These are phyloP conservation scores for Pseudogymnoascus destructans DNA, from an alignment of 2,329 filamentous ascomycete species.

Conservation along the genomic window DNA sequence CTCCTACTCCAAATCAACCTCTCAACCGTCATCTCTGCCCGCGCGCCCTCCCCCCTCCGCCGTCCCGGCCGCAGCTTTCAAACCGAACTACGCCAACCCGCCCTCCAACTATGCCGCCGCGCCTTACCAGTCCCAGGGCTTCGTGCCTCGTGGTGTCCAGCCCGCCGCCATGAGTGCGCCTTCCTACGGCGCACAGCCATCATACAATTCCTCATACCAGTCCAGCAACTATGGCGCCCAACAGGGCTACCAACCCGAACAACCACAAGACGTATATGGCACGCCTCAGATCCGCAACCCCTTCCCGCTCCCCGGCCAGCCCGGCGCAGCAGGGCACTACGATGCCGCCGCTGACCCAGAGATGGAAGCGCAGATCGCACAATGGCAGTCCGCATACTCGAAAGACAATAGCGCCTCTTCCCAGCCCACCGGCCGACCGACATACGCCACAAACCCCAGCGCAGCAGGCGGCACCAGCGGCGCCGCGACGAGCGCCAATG, in stretches of 20 bases:
- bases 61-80: slow-evolving; percentile 16
- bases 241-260: slow-evolving; percentile 33
- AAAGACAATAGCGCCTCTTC: slow-evolving; percentile 38
- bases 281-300: slow-evolving; percentile 67
- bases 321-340: slow-evolving; percentile 26
- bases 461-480: slow-evolving; percentile 32
- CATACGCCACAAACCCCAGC: slow-evolving; percentile 23
- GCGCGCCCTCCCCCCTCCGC: slow-evolving; percentile 57
- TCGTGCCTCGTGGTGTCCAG: slow-evolving; percentile 45
- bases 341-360: slow-evolving; percentile 53
- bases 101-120: slow-evolving; percentile 15
- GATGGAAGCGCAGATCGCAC: slow-evolving; percentile 80
- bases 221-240: slow-evolving; percentile 22
- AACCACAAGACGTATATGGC: slow-evolving; percentile 32
- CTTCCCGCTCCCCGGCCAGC: slow-evolving; percentile 52
- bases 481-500: slow-evolving; percentile 32
- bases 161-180: slow-evolving; percentile 25
- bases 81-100: slow-evolving; percentile 16
- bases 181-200: slow-evolving; percentile 14
- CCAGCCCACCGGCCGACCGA: slow-evolving; percentile 21
- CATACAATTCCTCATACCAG: slow-evolving; percentile 14
- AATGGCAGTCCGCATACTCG: slow-evolving; percentile 87
- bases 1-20: slow-evolving; percentile 28
- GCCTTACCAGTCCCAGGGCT: slow-evolving; percentile 36
- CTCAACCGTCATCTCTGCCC: slow-evolving; percentile 49